phyloP scores from a whole-genome alignment of 768 basidiomycete genomes.

The Termitomyces sp. region DNA sequence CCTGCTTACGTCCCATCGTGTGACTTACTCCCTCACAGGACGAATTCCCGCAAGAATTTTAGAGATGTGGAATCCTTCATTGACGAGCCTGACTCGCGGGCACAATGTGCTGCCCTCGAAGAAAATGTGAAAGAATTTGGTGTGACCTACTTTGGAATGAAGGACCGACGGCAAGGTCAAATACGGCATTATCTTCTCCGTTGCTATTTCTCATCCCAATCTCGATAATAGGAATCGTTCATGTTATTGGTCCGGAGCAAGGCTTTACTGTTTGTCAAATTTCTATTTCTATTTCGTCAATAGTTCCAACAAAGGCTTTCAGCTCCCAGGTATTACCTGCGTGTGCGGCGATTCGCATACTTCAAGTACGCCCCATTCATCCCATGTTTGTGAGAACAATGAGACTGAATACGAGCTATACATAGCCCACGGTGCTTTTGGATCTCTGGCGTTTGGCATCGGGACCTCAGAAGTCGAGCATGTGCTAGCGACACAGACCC shows the following conservation, averaged over 20 bases:
- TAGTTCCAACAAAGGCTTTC: not conserved
- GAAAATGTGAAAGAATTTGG: conserved; percentile 91
- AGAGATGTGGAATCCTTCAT: conserved; percentile 70
- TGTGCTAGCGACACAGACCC: conserved; percentile 87
- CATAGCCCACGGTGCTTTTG: conserved; percentile 91
- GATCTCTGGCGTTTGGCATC: conserved; percentile 89
- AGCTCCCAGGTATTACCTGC: conserved; percentile 76
- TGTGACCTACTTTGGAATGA: conserved; percentile 88
- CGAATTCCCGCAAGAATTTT: conserved; percentile 71
- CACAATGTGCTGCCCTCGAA: conserved; percentile 79
- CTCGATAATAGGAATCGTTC: conserved; percentile 59
- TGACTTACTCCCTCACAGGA: conserved; percentile 36
- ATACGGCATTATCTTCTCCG: not conserved
- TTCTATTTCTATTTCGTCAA: not conserved
- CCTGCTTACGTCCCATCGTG: not conserved
- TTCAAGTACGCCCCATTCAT: conserved; percentile 54
- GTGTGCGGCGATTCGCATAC: conserved; percentile 95
- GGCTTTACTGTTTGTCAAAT: conserved; percentile 67
- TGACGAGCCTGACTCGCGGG: conserved; percentile 78
- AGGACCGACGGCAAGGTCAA: conserved; percentile 81
- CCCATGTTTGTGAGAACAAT: not conserved
- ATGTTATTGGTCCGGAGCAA: conserved; percentile 91
- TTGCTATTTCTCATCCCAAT: conserved; percentile 5
- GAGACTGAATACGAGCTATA: not conserved
- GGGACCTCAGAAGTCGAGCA: conserved; percentile 94